phyloP scores from a whole-genome alignment of 2,329 filamentous ascomycete genomes.

The Cytospora schulzeri region DNA sequence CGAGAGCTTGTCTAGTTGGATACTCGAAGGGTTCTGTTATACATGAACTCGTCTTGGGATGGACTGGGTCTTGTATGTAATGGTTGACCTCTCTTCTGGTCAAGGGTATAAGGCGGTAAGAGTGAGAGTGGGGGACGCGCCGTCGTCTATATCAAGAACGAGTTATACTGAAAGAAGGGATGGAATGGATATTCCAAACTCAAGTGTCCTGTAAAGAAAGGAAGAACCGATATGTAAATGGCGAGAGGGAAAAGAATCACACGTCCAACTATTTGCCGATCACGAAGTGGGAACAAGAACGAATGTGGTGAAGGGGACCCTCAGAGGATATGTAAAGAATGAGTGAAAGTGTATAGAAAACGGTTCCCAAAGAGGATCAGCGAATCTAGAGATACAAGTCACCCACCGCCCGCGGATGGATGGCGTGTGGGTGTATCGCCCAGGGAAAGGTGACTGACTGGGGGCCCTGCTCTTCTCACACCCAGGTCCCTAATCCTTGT shows the following conservation, averaged over 20 bases:
- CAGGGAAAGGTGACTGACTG: conserved; percentile 18
- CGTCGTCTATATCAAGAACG: conserved; percentile 33
- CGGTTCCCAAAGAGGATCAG: conserved; percentile 46
- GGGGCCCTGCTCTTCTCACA: conserved; percentile 23
- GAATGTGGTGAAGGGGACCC: conserved; percentile 46
- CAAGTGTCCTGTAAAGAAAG: conserved; percentile 49
- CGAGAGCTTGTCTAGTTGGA: conserved; percentile 34
- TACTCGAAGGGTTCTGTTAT: conserved; percentile 37
- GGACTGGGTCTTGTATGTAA: conserved; percentile 27
- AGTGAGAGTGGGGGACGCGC: conserved; percentile 29
- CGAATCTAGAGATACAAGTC: conserved; percentile 37
- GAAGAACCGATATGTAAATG: conserved; percentile 52
- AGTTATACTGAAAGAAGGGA: conserved; percentile 48
- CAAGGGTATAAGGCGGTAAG: conserved; percentile 23
- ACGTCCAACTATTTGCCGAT: conserved; percentile 52
- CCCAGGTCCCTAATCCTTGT: conserved; percentile 18
- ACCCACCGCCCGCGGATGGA: conserved; percentile 26
- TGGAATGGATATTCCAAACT: conserved; percentile 45
- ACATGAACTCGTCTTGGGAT: conserved; percentile 38
- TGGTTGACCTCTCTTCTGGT: conserved; percentile 21
- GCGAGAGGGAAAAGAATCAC: conserved; percentile 46
- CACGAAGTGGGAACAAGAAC: conserved; percentile 45
- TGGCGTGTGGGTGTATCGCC: conserved; percentile 30
- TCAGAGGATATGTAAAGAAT: conserved; percentile 48
- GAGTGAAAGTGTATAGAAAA: conserved; percentile 33